Evolutionary conservation across 441 rosid genomes (phyloP), one percentile per base, ranked within the genome.

Genomic region (Oxalis stricta): DNA sequence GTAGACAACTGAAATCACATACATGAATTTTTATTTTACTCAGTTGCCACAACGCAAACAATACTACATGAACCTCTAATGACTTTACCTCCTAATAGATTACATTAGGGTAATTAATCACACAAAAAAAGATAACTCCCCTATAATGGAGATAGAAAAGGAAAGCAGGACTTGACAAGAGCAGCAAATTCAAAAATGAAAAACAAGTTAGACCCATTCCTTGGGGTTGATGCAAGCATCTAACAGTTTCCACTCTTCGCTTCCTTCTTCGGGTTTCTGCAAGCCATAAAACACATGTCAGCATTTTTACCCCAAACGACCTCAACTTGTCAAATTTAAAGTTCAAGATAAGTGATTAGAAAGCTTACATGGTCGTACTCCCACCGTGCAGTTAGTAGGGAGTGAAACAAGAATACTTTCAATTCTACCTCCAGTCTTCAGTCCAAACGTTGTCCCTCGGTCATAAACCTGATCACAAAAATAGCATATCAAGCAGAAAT

Each of bases 221-320:
- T 79, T 86, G 0, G 99, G 99, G 60, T 83, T 91, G 58, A 91
- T 72, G 68, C 96, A 91, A 40, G 99, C 95, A 68, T 91, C 95
- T 59, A 86, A 68, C 33, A 91, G 55, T 61, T 91, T 91, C 99
- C 99, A 83, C 63, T 91, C 99, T 39, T 91, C 99, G 17, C 74
- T 91, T 50, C 99, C 99, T 56, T 81, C 95, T 55, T 81, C 88
- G 7, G 96, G 95, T 64, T 73, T 77, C 99, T 91, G 80, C 51
- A 51, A 9, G 17, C 13, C 36, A 44, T 41, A 34, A 18, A 49
- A 19, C 7, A 8, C 48, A 40, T 38, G 9, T 16, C 43, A 38
- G 10, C 29, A 18, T 44, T 37, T 17, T n/a, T 21, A 6, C 50
- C 12, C 3, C 4, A 33, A 4, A 4, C 23, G 50, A 33, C 14